A percentile compares a stretch with the other conserved stretches of the same genome.
Evolutionary conservation across 2,329 filamentous ascomycete species (phyloP).

Genomic region (Fusarium brevicatenulatum): DNA sequence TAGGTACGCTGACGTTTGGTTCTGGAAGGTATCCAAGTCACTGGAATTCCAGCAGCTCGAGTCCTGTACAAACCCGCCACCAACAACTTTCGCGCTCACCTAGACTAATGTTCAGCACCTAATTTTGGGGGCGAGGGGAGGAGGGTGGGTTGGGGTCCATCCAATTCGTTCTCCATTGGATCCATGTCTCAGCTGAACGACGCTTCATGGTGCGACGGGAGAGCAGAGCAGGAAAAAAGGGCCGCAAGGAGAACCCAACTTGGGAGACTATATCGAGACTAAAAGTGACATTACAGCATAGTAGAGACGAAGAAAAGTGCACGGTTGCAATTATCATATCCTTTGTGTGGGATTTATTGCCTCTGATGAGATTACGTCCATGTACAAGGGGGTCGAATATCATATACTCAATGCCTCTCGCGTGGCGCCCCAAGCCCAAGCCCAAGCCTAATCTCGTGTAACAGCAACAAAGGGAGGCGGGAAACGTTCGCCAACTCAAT

Average conservation of each 20-base stretch:
- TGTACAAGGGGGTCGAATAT: slow-evolving; percentile 16
- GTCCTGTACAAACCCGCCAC: background rate
- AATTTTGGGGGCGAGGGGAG: background rate
- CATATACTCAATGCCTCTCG: slow-evolving; percentile 21
- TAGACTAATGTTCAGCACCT: background rate
- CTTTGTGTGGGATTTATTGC: slow-evolving; percentile 30
- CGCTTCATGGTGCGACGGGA: slow-evolving; percentile 11
- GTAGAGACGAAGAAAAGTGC: background rate
- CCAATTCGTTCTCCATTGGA: background rate
- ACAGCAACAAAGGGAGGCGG: slow-evolving; percentile 13
- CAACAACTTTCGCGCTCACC: background rate
- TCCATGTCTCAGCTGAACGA: slow-evolving; percentile 2
- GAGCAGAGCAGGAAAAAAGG: background rate
- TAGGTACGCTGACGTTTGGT: slow-evolving; percentile 1
- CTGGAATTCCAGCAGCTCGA: slow-evolving; percentile 33
- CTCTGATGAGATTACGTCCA: slow-evolving; percentile 16
- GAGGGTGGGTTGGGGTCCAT: background rate
- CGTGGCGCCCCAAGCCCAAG: background rate
- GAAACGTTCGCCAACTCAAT: background rate
- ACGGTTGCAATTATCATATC: slow-evolving; percentile 8
- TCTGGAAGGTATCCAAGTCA: slow-evolving; percentile 33
- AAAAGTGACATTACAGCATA: background rate
- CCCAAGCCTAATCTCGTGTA: slow-evolving; percentile 8
- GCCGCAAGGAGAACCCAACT: slow-evolving; percentile 16
- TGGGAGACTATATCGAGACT: background rate